These are phyloP conservation scores for Saccharomycopsis hybrid DNA, from an alignment of 1,139 yeast genomes.

Conservation along the genomic window DNA sequence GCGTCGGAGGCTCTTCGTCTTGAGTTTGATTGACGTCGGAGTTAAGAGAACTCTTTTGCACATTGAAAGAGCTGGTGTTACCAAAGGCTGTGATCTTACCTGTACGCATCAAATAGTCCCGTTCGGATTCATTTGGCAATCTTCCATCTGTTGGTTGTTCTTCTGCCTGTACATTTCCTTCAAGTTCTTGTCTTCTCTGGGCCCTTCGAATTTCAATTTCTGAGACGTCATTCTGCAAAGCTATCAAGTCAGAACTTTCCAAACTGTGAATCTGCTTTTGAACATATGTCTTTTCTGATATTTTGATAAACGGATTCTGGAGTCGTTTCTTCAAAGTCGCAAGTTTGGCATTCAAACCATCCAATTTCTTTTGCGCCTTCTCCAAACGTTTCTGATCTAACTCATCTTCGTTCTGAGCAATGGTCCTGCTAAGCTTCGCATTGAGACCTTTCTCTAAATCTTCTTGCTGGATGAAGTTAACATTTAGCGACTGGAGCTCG, in stretches of 20 bases:
- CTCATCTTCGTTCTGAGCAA: conserved; percentile 50
- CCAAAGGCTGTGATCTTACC: conserved; percentile 97
- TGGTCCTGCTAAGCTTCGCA: conserved; percentile 12
- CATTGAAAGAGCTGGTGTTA: conserved; percentile 47
- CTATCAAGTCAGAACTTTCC: conserved; percentile 44
- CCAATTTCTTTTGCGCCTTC: conserved; percentile 48
- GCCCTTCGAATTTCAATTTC: conserved; percentile 44
- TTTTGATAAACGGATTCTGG: conserved; percentile 48
- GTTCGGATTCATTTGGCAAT: conserved; percentile 65
- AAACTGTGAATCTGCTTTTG: conserved; percentile 51
- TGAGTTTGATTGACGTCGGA: background rate
- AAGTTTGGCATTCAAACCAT: conserved; percentile 39
- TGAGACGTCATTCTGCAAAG: conserved; percentile 49
- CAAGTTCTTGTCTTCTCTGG: conserved; percentile 38
- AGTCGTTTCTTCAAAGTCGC: conserved; percentile 43
- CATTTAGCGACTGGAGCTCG: conserved; percentile 7
- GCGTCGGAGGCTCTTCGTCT: background rate
- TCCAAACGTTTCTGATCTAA: conserved; percentile 68
- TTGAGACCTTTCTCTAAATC: conserved; percentile 19
- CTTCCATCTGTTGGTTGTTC: conserved; percentile 26
- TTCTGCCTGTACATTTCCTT: conserved; percentile 10
- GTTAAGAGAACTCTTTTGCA: conserved; percentile 11
- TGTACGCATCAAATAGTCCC: conserved; percentile 75
- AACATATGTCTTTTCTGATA: conserved; percentile 56
- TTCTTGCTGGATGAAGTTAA: conserved; percentile 18